These are phyloP conservation scores for Penicillium tannophilum DNA, from an alignment of 495 filamentous ascomycete genomes.

Conservation along the genomic window DNA sequence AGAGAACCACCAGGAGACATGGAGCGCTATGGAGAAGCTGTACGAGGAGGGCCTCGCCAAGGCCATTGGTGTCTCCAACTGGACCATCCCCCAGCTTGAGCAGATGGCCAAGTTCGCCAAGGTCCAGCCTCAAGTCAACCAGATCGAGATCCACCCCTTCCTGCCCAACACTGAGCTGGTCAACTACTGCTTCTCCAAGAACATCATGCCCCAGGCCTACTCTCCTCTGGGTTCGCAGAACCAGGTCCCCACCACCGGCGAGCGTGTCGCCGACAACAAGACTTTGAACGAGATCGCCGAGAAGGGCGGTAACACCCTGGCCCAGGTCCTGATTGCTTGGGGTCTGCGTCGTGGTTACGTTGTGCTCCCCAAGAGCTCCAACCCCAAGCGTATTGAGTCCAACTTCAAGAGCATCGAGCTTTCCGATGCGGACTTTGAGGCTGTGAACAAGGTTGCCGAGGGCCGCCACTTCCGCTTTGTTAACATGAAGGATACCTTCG, in stretches of 20 bases:
- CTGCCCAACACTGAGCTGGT: constrained; percentile 74
- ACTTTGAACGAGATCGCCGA: constrained; percentile 62
- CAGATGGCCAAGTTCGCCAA: constrained; percentile 67
- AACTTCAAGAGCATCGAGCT: constrained; percentile 67
- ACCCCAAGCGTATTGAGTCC: constrained; percentile 61
- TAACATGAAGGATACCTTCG: constrained; percentile 77
- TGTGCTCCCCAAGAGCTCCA: constrained; percentile 72
- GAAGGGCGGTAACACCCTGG: constrained; percentile 62
- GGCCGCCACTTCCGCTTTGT: constrained; percentile 69
- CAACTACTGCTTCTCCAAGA: constrained; percentile 66
- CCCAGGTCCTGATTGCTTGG: constrained; percentile 72
- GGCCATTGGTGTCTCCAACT: constrained; percentile 90
- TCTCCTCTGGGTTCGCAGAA: constrained; percentile 68
- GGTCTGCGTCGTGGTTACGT: constrained; percentile 70
- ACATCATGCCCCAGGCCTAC: constrained; percentile 77
- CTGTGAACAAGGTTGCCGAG: constrained; percentile 61
- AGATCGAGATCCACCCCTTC: constrained; percentile 94
- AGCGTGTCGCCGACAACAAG: constrained; percentile 60
- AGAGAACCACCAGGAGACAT: constrained; percentile 69
- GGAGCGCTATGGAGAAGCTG: constrained; percentile 80
- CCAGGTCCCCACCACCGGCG: constrained; percentile 65
- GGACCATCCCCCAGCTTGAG: constrained; percentile 69
- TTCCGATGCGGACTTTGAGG: constrained; percentile 56
- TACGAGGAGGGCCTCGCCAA: constrained; percentile 68
- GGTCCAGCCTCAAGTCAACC: constrained; percentile 74